Evolutionary conservation across 2,329 filamentous ascomycete species (phyloP).

Genomic region (Dothistroma septosporum): DNA sequence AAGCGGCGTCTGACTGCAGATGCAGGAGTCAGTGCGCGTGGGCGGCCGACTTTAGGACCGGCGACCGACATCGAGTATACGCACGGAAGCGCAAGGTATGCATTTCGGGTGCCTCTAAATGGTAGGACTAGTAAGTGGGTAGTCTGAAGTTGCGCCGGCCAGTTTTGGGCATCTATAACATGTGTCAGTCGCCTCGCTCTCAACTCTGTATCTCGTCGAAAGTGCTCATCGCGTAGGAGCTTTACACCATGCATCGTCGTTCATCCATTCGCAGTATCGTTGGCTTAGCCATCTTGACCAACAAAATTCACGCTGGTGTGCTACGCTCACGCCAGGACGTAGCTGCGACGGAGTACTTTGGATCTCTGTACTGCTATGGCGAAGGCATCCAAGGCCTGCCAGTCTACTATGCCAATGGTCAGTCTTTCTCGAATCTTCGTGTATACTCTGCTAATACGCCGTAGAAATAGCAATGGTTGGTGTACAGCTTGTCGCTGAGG

Average conservation of each 20-base stretch:
- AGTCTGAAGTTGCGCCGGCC: not conserved
- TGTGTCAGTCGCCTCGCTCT: not conserved
- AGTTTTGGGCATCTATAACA: not conserved
- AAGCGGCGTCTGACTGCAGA: not conserved
- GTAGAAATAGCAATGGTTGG: not conserved
- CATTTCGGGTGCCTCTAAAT: not conserved
- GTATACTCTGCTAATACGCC: not conserved
- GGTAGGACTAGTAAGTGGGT: not conserved
- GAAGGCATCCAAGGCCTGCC: constrained; percentile 3
- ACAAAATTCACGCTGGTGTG: not conserved
- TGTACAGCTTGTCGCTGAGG: not conserved
- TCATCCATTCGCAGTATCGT: not conserved
- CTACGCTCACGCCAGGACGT: not conserved
- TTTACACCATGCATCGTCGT: not conserved
- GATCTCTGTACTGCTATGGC: constrained; percentile 4
- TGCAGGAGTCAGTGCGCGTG: not conserved
- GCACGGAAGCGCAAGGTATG: not conserved
- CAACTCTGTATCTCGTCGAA: not conserved
- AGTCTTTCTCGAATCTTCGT: not conserved
- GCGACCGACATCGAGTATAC: not conserved
- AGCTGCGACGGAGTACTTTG: not conserved
- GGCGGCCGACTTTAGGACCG: not conserved
- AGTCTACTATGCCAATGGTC: not conserved
- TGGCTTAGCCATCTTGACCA: not conserved
- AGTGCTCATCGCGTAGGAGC: not conserved